Evolutionary conservation across 352 stramenopile species (phyloP).

Genomic region (Blastocystis sp.): DNA sequence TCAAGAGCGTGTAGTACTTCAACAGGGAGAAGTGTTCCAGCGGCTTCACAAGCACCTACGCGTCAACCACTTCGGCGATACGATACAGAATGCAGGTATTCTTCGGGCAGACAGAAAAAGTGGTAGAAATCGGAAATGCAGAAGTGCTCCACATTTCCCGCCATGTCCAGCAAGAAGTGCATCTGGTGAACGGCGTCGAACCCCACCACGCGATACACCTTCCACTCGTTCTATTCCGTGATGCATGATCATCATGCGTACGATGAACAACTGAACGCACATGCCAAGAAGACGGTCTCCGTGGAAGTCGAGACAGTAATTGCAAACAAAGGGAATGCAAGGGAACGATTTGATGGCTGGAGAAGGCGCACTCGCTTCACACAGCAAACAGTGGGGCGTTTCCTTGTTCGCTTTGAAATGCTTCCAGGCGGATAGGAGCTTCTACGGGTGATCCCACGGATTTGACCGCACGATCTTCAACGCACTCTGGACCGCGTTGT

Average conservation of each 20-base stretch:
- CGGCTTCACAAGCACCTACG: neutral
- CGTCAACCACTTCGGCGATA: neutral
- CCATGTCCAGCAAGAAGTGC: conserved; percentile 21
- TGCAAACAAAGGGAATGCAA: conserved; percentile 34
- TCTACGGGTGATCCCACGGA: neutral
- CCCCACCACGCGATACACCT: neutral
- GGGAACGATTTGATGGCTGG: conserved; percentile 37
- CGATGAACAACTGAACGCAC: conserved; percentile 29
- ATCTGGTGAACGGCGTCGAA: neutral
- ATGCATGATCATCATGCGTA: neutral
- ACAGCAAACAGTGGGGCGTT: neutral
- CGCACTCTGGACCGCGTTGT: neutral
- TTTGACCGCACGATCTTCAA: neutral
- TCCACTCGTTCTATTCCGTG: conserved; percentile 25
- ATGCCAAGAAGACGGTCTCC: neutral
- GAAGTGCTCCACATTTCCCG: neutral
- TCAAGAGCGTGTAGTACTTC: conserved; percentile 36
- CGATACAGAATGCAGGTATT: neutral
- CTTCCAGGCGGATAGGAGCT: neutral
- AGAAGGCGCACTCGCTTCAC: neutral
- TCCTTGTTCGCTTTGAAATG: neutral
- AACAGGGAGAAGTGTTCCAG: neutral
- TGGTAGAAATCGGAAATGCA: conserved; percentile 32
- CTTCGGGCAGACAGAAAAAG: conserved; percentile 3
- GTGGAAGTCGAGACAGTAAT: conserved; percentile 50